Evolutionary conservation across 2,329 filamentous ascomycete species (phyloP).

Genomic region (Plenodomus tracheiphilus): DNA sequence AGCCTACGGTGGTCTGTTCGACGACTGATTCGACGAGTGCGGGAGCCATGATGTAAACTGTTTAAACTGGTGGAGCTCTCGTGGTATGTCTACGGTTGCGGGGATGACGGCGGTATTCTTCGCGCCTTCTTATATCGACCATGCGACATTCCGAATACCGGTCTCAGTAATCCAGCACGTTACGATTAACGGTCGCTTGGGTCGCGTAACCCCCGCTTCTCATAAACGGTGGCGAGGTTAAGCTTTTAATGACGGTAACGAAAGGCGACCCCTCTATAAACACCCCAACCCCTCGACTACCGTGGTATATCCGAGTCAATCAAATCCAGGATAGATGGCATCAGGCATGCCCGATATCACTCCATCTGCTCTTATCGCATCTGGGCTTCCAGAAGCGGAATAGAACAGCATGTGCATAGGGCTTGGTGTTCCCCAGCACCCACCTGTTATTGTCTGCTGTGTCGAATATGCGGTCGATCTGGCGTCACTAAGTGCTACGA

Average conservation of each 20-base stretch:
- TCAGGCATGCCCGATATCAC: constrained; percentile 36
- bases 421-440: constrained; percentile 6
- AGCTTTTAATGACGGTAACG: background rate
- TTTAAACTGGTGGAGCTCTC: background rate
- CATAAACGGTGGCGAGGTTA: constrained; percentile 7
- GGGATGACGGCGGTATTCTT: background rate
- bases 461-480: background rate
- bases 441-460: background rate
- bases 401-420: constrained; percentile 1
- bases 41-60: constrained; percentile 44
- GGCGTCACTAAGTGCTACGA: background rate
- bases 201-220: constrained; percentile 16
- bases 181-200: background rate
- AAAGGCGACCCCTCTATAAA: constrained; percentile 7
- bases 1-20: constrained; percentile 27
- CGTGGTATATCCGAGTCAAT: constrained; percentile 24
- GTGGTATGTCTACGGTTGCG: background rate
- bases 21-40: constrained; percentile 45
- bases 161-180: constrained; percentile 3
- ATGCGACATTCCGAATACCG: constrained; percentile 1
- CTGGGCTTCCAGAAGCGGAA: constrained; percentile 4
- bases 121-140: constrained; percentile 16
- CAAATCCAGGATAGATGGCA: constrained; percentile 23
- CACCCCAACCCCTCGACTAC: constrained; percentile 6
- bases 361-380: constrained; percentile 24